Base-by-base conservation (phyloP, 2,329 filamentous ascomycete species). In the Aspergillus tamarii region DNA sequence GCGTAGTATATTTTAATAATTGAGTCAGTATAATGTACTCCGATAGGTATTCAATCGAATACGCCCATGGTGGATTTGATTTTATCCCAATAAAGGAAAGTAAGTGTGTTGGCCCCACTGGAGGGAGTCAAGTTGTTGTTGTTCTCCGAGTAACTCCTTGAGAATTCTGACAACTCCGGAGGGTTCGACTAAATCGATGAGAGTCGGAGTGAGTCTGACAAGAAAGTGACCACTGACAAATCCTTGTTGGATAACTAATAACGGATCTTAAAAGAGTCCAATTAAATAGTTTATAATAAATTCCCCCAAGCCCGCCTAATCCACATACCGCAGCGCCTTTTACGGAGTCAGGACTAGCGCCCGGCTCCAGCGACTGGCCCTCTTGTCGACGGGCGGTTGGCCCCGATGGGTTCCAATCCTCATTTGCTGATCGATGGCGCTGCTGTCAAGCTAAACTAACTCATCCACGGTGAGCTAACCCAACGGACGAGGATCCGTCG, bases 331-430 rank as follows among this genome's bases (percentile, higher is more conserved):
- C 54, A 57, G 19, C 14, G 46, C 45, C 61, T 41, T 39, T 56
- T 30, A 48, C 59, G 54, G 48, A 57, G 59, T 64, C 54, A 39
- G 58, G 53, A 23, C 59, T 64, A 64, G 62, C 46, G 61, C 48
- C 43, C n/a, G 32, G 26, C 23, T 50, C 53, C 54, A 50, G 32
- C 48, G 34, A 60, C 58, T 60, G 48, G 58, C 39, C 21, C 48
- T 60, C 48, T 60, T 60, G 58, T 48, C 58, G 58, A 60, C 32
- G 34, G 57, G 52, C 57, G 57, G 34, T 59, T 59, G 57, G 57
- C 46, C 39, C 46, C 46, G 36, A 43, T 39, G 21, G 36, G 36
- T 11, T n/a, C 23, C 28, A 36, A 45, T 39, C 34, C 54, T 57
- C 32, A 46, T 41, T 32, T 21, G 43, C 43, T 50, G 36, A 39